phyloP scores from a whole-genome alignment of 331 rosid species.

The Arachis monticola region DNA sequence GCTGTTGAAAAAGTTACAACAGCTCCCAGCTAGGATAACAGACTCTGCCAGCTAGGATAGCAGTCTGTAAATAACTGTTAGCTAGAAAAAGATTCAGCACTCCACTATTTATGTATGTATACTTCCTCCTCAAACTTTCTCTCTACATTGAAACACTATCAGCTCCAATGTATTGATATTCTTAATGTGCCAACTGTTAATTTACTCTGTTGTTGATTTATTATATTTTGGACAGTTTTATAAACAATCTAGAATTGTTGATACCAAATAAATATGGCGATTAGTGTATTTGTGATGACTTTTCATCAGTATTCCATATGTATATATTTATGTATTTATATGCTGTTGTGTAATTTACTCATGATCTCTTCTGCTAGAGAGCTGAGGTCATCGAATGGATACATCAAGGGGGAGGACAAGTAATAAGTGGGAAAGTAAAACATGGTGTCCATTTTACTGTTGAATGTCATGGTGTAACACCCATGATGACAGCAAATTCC shows the following conservation, averaged over 20 bases:
- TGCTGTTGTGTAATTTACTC: constrained; percentile 31
- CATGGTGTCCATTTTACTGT: constrained; percentile 63
- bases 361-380: constrained; percentile 60
- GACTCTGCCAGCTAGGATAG: too few relatives aligned
- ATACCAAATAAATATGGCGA: not conserved
- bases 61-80: too few relatives aligned
- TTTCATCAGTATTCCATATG: not conserved
- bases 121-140: too few relatives aligned
- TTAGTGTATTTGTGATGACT: constrained; percentile 8
- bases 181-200: constrained; percentile 3
- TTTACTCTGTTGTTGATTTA: constrained; percentile 17
- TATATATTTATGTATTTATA: constrained; percentile 16
- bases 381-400: constrained; percentile 87
- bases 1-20: too few relatives aligned
- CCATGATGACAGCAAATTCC: constrained; percentile 40
- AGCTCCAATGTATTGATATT: not conserved
- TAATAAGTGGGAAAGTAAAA: constrained; percentile 54
- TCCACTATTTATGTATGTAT: too few relatives aligned
- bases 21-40: too few relatives aligned
- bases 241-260: constrained; percentile 9
- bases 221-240: constrained; percentile 5
- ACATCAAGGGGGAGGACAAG: constrained; percentile 81
- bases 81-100: too few relatives aligned
- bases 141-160: too few relatives aligned
- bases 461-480: constrained; percentile 78